These are phyloP conservation scores for Scedosporium aurantiacum DNA, from an alignment of 2,329 filamentous ascomycete species.

Conservation along the genomic window DNA sequence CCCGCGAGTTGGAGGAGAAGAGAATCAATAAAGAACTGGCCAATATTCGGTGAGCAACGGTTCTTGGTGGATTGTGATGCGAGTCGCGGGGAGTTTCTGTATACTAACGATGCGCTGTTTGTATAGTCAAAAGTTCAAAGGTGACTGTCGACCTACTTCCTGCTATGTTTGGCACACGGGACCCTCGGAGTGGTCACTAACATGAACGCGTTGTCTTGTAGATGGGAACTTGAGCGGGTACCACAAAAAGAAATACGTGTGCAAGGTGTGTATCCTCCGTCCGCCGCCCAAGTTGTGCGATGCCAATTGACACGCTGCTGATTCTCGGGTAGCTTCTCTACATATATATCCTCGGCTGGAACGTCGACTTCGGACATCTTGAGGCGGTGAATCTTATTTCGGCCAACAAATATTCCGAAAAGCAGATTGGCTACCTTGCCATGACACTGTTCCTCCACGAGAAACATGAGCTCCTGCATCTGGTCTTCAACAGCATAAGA, in stretches of 20 bases:
- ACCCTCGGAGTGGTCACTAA: background rate
- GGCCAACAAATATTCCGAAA: slow-evolving; percentile 94
- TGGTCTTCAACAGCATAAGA: slow-evolving; percentile 96
- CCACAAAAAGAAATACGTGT: slow-evolving; percentile 99
- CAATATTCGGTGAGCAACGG: slow-evolving; percentile 64
- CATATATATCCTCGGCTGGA: slow-evolving; percentile 98
- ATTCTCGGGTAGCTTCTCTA: slow-evolving; percentile 58
- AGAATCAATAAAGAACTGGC: slow-evolving; percentile 98
- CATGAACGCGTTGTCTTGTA: slow-evolving; percentile 15
- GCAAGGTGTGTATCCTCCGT: slow-evolving; percentile 52
- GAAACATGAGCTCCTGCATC: slow-evolving; percentile 86
- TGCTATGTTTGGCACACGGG: background rate
- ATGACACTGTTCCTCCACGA: slow-evolving; percentile 97
- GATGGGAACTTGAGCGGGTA: slow-evolving; percentile 89
- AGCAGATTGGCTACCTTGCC: slow-evolving; percentile 96
- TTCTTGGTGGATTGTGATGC: background rate
- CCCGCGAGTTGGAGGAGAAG: slow-evolving; percentile 94
- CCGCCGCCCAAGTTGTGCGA: background rate
- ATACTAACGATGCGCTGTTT: background rate
- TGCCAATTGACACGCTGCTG: background rate
- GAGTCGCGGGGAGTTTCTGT: background rate
- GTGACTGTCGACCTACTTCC: slow-evolving; percentile 22
- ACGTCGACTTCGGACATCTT: slow-evolving; percentile 96
- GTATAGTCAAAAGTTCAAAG: slow-evolving; percentile 83
- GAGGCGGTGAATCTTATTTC: slow-evolving; percentile 98